Evolutionary conservation across 306 rosid species (phyloP).

Genomic region (Styphnolobium japonicum): DNA sequence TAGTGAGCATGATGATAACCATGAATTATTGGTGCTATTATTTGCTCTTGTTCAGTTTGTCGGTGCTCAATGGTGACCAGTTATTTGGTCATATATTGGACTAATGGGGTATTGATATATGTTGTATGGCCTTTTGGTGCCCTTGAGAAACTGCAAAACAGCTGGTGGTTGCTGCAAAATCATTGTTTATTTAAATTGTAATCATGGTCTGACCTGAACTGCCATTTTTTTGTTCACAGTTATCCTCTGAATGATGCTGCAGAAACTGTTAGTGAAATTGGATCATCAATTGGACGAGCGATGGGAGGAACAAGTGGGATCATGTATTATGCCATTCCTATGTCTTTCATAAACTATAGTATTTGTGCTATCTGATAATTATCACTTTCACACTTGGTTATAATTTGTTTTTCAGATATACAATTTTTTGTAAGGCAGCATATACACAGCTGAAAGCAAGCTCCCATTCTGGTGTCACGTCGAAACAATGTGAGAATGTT

Average conservation of each 20-base stretch:
- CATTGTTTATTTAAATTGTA: slow-evolving; percentile 19
- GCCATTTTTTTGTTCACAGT: slow-evolving; percentile 44
- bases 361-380: slow-evolving; percentile 5
- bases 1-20: background rate
- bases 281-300: slow-evolving; percentile 69
- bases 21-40: background rate
- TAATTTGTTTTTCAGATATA: slow-evolving; percentile 49
- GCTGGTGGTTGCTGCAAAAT: slow-evolving; percentile 17
- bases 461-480: slow-evolving; percentile 40
- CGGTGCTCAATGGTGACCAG: background rate
- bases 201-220: slow-evolving; percentile 32
- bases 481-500: slow-evolving; percentile 67
- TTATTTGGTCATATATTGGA: slow-evolving; percentile 1
- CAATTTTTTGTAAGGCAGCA: slow-evolving; percentile 81
- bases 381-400: background rate
- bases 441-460: slow-evolving; percentile 59
- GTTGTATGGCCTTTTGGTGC: background rate
- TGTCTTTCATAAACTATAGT: slow-evolving; percentile 21
- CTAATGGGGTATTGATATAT: background rate
- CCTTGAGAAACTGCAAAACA: background rate
- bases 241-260: slow-evolving; percentile 95
- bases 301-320: slow-evolving; percentile 99
- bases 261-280: slow-evolving; percentile 82
- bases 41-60: no score
- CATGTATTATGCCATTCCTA: slow-evolving; percentile 50